These are phyloP conservation scores for Fomes fomentarius DNA, from an alignment of 1,284 basidiomycete species.

Conservation along the genomic window DNA sequence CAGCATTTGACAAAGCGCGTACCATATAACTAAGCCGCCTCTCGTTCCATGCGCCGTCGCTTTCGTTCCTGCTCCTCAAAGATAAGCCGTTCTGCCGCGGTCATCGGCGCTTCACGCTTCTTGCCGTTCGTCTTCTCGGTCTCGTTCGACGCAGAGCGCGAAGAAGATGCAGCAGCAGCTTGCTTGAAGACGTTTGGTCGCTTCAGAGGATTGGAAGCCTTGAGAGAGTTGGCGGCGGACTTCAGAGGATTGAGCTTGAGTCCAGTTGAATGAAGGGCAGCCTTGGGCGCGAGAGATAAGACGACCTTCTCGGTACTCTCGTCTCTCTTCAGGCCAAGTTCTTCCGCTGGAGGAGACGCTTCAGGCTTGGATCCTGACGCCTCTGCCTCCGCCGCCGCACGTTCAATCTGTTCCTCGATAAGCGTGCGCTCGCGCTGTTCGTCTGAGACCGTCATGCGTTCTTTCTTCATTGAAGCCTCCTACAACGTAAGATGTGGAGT, in stretches of 20 bases:
- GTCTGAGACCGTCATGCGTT: constrained; percentile 89
- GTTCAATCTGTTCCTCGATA: constrained; percentile 93
- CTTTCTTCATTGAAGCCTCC: constrained; percentile 91
- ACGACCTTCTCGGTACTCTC: constrained; percentile 76
- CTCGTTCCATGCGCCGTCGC: constrained; percentile 67
- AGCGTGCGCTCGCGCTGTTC: constrained; percentile 92
- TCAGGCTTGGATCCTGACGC: constrained; percentile 29
- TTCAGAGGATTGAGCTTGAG: constrained; percentile 69
- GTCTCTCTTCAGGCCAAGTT: constrained; percentile 72
- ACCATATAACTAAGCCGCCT: constrained; percentile 32
- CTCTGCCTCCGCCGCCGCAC: constrained; percentile 56
- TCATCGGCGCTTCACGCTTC: constrained; percentile 67
- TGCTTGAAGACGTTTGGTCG: constrained; percentile 79
- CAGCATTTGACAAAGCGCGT: constrained; percentile 6
- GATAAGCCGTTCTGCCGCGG: constrained; percentile 85
- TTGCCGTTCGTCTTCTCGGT: constrained; percentile 33
- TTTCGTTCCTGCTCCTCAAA: constrained; percentile 88
- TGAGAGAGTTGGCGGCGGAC: constrained; percentile 49
- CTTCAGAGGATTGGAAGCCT: constrained; percentile 55
- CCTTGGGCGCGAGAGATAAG: constrained; percentile 66
- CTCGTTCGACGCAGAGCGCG: constrained; percentile 18
- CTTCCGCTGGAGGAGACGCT: constrained; percentile 42
- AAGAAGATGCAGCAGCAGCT: constrained; percentile 30
- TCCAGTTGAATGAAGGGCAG: constrained; percentile 40
- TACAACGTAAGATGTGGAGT: constrained; percentile 36